Evolutionary conservation across 345 rosid genomes (phyloP), one percentile per base, ranked within the genome.

Genomic region (Anastatica hierochuntica): DNA sequence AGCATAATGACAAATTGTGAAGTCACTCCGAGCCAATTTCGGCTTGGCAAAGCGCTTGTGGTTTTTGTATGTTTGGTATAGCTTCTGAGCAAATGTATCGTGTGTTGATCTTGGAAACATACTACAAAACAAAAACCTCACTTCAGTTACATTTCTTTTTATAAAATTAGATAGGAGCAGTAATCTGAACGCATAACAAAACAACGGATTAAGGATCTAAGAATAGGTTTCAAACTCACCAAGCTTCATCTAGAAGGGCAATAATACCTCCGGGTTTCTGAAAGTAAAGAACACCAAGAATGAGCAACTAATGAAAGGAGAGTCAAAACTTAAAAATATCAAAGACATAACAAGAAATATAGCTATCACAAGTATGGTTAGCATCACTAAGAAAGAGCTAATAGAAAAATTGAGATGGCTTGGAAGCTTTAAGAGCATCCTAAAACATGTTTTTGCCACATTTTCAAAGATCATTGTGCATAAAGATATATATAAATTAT

Each of bases 241-340:
- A 92, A 68, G 98, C 99, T 77, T 92, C 97, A 76, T 92, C 99
- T 33, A 92, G 76, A 69, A 92, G 99, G 58, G 99, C 94, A 49
- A 92, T 83, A 68, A 92, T 88, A 56, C 99, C 99, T 74, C 99
- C 99, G 3, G 99, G 99, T 80, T 92, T 92, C 99, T 92, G 89
- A 56, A 84, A 65, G 26, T 31, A 49, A 3, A 39, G 13, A 44
- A 63, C 14, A 62, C 14, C 33, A 37, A 31, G 21, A 49, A 30
- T 57, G 31, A 65, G 47, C 16, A 47, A 38, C 42, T 45, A 18
- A 20, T 30, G 43, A 21, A 46, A 29, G 14, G 48, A 63, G 46
- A 58, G 29, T 24, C 13, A 17, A 10, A 19, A n/a, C 14, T 37
- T 58, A 1, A 16, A 16, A 38, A 12, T n/a, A 21, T 45, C n/a